Percentiles rank a stretch among this genome's conserved stretches.
Evolutionary conservation across 352 stramenopile species (phyloP).

Genomic region (Phytophthora sansomeana): DNA sequence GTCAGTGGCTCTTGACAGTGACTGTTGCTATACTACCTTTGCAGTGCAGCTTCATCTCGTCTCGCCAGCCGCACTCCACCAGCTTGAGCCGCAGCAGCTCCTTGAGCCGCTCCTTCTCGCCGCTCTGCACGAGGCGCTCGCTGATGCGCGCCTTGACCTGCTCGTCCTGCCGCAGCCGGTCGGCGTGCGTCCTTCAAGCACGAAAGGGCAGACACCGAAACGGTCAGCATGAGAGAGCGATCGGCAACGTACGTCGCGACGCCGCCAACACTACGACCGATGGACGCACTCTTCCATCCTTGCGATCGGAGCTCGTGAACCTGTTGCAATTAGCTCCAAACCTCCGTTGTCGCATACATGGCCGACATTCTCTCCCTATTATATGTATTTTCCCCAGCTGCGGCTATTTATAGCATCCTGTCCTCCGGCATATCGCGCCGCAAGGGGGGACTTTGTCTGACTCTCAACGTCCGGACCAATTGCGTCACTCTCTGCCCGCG

Average conservation of each 20-base stretch:
- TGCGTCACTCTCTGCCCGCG: conserved; percentile 29
- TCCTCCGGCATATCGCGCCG: conserved; percentile 1
- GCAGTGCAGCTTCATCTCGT: conserved; percentile 92
- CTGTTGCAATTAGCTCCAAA: neutral
- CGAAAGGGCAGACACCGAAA: conserved; percentile 20
- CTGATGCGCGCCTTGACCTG: conserved; percentile 82
- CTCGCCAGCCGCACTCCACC: conserved; percentile 92
- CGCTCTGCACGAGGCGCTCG: conserved; percentile 89
- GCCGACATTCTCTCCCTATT: too few relatives aligned
- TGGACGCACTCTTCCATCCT: conserved; percentile 43
- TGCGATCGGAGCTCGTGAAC: conserved; percentile 3
- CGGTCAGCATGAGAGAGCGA: neutral
- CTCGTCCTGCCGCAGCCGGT: conserved; percentile 73
- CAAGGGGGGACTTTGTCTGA: conserved; percentile 23
- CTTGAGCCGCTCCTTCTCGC: conserved; percentile 92
- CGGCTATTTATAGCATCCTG: neutral
- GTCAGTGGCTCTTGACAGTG: neutral
- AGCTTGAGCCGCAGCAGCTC: conserved; percentile 88
- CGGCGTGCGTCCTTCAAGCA: conserved; percentile 50
- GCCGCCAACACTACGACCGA: neutral
- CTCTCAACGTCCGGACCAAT: conserved; percentile 43
- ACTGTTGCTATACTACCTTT: conserved; percentile 54
- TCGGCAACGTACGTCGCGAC: neutral
- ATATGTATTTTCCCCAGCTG: too few relatives aligned
- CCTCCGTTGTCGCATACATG: too few relatives aligned